A percentile compares a stretch with the other conserved stretches of the same genome.
These are phyloP conservation scores for Sporothrix variecibatus DNA, from an alignment of 2,329 filamentous ascomycete genomes.

Conservation along the genomic window DNA sequence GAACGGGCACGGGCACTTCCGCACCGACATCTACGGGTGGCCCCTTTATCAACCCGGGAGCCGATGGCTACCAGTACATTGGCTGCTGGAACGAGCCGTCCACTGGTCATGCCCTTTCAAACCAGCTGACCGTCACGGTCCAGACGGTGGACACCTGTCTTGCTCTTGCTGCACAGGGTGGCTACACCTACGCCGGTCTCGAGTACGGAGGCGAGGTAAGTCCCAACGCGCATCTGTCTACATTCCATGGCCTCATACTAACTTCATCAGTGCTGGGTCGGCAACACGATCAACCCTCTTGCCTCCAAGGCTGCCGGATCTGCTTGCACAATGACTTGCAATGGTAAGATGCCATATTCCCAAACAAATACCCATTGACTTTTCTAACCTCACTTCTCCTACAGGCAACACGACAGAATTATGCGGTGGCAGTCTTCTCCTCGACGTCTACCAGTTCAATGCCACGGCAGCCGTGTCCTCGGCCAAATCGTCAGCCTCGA, in stretches of 20 bases:
- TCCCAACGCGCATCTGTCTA: too few species aligned
- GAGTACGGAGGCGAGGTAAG: constrained; percentile 51
- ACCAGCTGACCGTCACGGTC: constrained; percentile 22
- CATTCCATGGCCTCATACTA: neutral
- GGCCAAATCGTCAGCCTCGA: neutral
- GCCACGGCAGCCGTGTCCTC: constrained; percentile 16
- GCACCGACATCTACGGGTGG: neutral
- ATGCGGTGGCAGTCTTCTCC: constrained; percentile 29
- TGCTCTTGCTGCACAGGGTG: neutral
- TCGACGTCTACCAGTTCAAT: constrained; percentile 30
- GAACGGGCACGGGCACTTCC: neutral
- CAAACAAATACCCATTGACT: too few species aligned
- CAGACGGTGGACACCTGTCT: constrained; percentile 33
- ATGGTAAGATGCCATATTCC: constrained; percentile 25
- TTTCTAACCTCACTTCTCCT: neutral
- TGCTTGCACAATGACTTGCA: constrained; percentile 38
- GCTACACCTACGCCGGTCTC: constrained; percentile 48
- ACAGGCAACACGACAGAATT: constrained; percentile 31
- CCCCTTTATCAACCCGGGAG: constrained; percentile 41
- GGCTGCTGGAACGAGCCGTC: constrained; percentile 41
- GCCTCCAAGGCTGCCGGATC: constrained; percentile 30
- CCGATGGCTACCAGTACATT: constrained; percentile 36
- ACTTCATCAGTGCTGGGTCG: constrained; percentile 34
- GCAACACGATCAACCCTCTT: constrained; percentile 31
- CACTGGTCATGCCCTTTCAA: constrained; percentile 30